Evolutionary conservation across 257 asterid species (phyloP).

Genomic region (Solanum acaule): DNA sequence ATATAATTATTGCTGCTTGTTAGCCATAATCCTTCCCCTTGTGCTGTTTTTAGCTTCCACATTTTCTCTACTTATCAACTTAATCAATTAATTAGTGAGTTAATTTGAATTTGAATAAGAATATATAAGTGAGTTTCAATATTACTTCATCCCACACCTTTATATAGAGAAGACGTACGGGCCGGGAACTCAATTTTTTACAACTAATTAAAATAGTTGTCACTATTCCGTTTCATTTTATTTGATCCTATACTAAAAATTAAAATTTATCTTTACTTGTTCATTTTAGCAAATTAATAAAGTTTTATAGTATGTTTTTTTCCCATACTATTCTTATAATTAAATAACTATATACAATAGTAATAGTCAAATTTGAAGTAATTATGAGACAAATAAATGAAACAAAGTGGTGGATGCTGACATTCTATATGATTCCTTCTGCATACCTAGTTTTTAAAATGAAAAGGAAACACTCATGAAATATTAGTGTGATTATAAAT

Average conservation of each 20-base stretch:
- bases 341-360: background rate
- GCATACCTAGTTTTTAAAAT: background rate
- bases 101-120: background rate
- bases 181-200: background rate
- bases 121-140: background rate
- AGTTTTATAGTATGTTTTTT: too few relatives aligned
- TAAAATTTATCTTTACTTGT: background rate
- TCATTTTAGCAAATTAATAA: background rate
- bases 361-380: background rate
- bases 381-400: background rate
- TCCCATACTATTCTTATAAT: background rate
- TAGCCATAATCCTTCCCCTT: conserved; percentile 23
- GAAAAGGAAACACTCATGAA: background rate
- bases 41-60: conserved; percentile 43
- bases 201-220: background rate
- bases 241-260: background rate
- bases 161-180: background rate
- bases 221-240: too few relatives aligned
- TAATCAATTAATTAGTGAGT: background rate
- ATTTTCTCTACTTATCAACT: background rate
- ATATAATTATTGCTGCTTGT: conserved; percentile 20
- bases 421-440: background rate
- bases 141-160: background rate
- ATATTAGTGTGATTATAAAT: background rate
- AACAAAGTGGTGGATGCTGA: background rate